phyloP scores from a whole-genome alignment of 2,329 filamentous ascomycete genomes.

The Zasmidium angulare region DNA sequence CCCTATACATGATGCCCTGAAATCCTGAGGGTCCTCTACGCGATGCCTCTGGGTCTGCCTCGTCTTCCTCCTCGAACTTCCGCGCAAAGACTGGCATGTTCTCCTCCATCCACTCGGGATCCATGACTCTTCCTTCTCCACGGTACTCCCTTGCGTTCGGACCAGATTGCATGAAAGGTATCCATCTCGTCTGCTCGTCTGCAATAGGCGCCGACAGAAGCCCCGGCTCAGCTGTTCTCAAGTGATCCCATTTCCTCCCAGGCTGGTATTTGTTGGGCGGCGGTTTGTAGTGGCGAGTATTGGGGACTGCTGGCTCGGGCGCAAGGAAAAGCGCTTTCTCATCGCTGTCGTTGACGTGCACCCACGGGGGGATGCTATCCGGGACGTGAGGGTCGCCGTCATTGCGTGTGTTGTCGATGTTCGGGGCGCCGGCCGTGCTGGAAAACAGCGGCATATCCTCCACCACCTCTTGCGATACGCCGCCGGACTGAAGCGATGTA shows the following conservation, averaged over 20 bases:
- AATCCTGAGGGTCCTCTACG: conserved; percentile 44
- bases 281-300: conserved; percentile 29
- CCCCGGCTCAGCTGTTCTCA: conserved; percentile 35
- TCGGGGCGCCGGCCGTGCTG: background rate
- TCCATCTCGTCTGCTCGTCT: conserved; percentile 36
- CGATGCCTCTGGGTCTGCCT: conserved; percentile 35
- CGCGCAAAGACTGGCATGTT: conserved; percentile 49
- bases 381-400: conserved; percentile 29
- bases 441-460: background rate
- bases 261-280: conserved; percentile 33
- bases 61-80: conserved; percentile 57
- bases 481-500: background rate
- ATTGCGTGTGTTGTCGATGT: background rate
- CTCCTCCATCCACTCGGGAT: conserved; percentile 49
- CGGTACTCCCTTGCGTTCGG: conserved; percentile 34
- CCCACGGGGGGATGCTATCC: conserved; percentile 37
- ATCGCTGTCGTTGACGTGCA: conserved; percentile 35
- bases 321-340: conserved; percentile 25
- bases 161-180: conserved; percentile 38
- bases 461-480: background rate
- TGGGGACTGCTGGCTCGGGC: conserved; percentile 24
- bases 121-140: conserved; percentile 36
- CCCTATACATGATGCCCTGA: conserved; percentile 29
- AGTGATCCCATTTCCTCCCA: conserved; percentile 38
- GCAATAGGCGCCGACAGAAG: conserved; percentile 35